phyloP scores from a whole-genome alignment of 1,284 basidiomycete genomes.

The Ustilago trichophora region DNA sequence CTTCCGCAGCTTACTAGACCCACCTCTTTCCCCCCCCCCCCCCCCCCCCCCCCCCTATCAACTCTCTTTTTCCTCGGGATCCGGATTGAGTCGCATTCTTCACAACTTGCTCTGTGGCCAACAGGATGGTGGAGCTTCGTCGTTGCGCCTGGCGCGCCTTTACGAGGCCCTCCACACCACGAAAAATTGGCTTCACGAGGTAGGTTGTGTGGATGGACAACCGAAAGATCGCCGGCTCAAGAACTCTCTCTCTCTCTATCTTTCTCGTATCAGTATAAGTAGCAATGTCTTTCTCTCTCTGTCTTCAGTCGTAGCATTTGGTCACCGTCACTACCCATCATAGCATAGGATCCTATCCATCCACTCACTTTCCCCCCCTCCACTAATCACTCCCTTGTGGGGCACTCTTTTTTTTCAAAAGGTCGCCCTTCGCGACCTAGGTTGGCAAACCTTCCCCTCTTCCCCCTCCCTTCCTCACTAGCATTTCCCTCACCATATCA shows the following conservation, averaged over 20 bases:
- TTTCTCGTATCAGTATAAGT: constrained; percentile 12
- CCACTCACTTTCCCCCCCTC: constrained; percentile 1
- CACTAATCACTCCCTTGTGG: constrained; percentile 9
- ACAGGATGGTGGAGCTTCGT: constrained; percentile 3
- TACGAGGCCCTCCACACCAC: too few species aligned
- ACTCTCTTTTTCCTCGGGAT: constrained; percentile 36
- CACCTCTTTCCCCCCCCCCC: constrained; percentile 2
- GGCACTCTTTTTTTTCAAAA: constrained; percentile 4
- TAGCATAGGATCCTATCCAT: constrained; percentile 19
- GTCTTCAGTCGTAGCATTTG: constrained; percentile 22
- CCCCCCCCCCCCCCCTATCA: too few species aligned
- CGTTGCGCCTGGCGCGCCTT: constrained; percentile 26
- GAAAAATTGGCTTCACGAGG: too few species aligned
- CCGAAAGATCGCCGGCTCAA: constrained; percentile 34
- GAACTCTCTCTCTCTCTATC: not conserved
- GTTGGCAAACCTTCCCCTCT: constrained; percentile 16
- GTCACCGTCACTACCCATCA: constrained; percentile 23
- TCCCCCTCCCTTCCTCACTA: constrained; percentile 1
- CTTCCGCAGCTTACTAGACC: constrained; percentile 38
- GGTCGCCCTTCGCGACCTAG: constrained; percentile 4
- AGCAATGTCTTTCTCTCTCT: constrained; percentile 19
- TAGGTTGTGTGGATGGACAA: constrained; percentile 21
- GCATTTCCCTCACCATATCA: constrained; percentile 5
- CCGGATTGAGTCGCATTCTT: constrained; percentile 29
- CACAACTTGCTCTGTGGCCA: too few species aligned